phyloP scores from a whole-genome alignment of 148 eudicot genomes.

The Oxyria digyna region DNA sequence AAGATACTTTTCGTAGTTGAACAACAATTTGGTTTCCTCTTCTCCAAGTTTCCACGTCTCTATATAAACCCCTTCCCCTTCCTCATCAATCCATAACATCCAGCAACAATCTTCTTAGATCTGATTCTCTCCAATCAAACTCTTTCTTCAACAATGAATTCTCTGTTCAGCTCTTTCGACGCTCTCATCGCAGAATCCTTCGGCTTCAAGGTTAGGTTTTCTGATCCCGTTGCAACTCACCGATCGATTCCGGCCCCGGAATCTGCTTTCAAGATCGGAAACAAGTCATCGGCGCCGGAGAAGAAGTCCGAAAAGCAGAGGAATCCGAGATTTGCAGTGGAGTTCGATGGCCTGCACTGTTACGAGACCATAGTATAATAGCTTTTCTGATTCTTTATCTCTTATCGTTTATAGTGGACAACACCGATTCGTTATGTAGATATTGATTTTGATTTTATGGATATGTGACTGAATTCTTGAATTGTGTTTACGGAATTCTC shows the following conservation, averaged over 20 bases:
- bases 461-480: neutral
- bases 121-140: neutral
- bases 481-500: neutral
- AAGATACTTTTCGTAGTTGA: neutral
- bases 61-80: neutral
- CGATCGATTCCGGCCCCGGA: neutral
- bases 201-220: neutral
- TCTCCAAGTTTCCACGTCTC: neutral
- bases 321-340: conserved; percentile 29
- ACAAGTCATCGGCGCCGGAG: no score
- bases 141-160: neutral
- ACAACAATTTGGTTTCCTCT: neutral
- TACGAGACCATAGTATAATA: no score
- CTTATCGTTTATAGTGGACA: no score
- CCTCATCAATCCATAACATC: neutral
- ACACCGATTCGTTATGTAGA: neutral
- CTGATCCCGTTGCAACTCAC: neutral
- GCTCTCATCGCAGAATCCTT: neutral
- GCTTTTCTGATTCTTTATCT: no score
- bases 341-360: conserved; percentile 36
- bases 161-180: neutral
- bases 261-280: neutral
- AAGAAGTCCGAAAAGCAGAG: neutral
- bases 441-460: neutral
- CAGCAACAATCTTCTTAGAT: neutral